phyloP scores from a whole-genome alignment of 306 rosid genomes.

The Casuarina equisetifolia region DNA sequence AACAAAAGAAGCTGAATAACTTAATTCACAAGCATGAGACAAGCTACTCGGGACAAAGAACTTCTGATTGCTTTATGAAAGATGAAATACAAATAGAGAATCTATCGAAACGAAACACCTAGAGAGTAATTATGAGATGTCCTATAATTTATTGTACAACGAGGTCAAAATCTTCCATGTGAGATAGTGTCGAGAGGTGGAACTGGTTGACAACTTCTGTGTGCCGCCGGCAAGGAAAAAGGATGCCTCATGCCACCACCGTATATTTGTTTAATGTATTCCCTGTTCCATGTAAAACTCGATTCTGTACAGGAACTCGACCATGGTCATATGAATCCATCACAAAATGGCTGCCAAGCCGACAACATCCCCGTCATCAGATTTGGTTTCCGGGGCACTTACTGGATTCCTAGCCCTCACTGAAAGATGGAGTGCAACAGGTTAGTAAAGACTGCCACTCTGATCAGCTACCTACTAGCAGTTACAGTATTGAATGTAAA shows the following conservation, averaged over 20 bases:
- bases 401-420: conserved; percentile 65
- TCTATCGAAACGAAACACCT: neutral
- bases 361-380: conserved; percentile 61
- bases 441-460: conserved; percentile 14
- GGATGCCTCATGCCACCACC: conserved; percentile 18
- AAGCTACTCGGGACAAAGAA: neutral
- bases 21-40: too few species aligned
- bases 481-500: neutral
- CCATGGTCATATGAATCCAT: conserved; percentile 33
- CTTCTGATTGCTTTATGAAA: neutral
- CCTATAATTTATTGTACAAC: neutral
- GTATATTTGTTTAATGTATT: neutral
- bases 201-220: neutral
- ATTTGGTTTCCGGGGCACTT: conserved; percentile 55
- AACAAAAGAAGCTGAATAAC: too few species aligned
- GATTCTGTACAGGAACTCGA: conserved; percentile 67
- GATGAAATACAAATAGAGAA: neutral
- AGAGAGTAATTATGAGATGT: neutral
- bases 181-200: neutral
- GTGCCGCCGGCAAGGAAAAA: conserved; percentile 7
- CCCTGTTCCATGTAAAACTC: conserved; percentile 32
- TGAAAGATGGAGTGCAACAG: conserved; percentile 36
- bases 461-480: neutral
- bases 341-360: conserved; percentile 82
- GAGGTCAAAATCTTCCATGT: conserved; percentile 3